A percentile compares a stretch with the other conserved stretches of the same genome.
Conservation (phyloP, 768 basidiomycete species). For the Lyophyllum atratum region DNA sequence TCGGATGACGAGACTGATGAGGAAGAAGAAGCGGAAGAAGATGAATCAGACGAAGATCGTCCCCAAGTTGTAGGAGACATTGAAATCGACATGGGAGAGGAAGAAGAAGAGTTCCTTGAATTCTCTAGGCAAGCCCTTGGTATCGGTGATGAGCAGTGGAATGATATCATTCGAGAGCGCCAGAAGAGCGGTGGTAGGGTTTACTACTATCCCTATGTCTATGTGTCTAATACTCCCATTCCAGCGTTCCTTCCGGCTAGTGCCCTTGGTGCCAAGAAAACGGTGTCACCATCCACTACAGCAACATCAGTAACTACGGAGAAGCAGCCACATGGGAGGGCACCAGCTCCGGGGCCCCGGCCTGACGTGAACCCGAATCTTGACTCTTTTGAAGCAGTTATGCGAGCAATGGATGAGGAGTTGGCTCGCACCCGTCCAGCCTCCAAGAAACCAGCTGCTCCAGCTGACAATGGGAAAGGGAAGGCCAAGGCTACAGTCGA, state of each 20-base stretch:
- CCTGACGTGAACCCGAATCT: conserved; percentile 66
- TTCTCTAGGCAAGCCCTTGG: conserved; percentile 93
- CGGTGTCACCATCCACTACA: conserved; percentile 1
- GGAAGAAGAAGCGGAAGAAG: conserved; percentile 49
- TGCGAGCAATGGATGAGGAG: conserved; percentile 93
- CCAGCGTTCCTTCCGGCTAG: conserved; percentile 63
- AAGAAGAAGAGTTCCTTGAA: conserved; percentile 93
- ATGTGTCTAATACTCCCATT: conserved; percentile 6
- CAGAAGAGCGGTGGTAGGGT: conserved; percentile 77
- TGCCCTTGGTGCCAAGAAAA: conserved; percentile 21
- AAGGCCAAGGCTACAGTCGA: conserved; percentile 47
- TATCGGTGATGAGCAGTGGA: conserved; percentile 87
- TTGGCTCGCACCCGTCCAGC: conserved; percentile 49
- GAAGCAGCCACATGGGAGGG: conserved; percentile 4
- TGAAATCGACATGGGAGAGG: conserved; percentile 90
- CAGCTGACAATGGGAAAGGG: conserved; percentile 34
- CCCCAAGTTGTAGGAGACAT: conserved; percentile 83
- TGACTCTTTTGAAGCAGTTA: conserved; percentile 93
- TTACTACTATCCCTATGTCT: neutral
- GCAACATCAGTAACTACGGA: neutral
- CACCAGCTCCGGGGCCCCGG: conserved; percentile 34
- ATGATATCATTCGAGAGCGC: conserved; percentile 80
- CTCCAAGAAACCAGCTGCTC: conserved; percentile 22
- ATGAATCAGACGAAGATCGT: conserved; percentile 76
- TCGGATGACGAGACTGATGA: conserved; percentile 88